Evolutionary conservation across 2,329 filamentous ascomycete species (phyloP).

Genomic region (Ilyonectria robusta): DNA sequence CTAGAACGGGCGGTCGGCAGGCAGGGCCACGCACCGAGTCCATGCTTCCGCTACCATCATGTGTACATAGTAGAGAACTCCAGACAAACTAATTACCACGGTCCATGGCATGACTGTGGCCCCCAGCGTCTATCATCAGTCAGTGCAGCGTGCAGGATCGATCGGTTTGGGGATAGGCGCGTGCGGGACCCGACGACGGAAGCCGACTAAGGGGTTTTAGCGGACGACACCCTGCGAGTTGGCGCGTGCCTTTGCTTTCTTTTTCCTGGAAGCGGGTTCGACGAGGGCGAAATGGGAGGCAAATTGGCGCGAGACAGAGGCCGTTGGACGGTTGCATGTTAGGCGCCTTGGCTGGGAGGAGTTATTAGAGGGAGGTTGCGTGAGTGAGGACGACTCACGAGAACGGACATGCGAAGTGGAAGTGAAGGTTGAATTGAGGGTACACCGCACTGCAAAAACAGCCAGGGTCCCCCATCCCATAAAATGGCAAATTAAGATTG

Average conservation of each 20-base stretch:
- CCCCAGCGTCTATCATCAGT: background rate
- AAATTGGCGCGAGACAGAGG: slow-evolving; percentile 9
- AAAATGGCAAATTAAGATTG: slow-evolving; percentile 46
- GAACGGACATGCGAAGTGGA: background rate
- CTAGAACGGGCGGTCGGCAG: background rate
- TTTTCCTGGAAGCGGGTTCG: background rate
- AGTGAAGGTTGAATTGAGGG: background rate
- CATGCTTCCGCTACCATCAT: background rate
- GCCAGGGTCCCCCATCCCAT: slow-evolving; percentile 34
- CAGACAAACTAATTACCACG: background rate
- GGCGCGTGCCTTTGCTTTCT: slow-evolving; percentile 18
- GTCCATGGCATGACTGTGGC: background rate
- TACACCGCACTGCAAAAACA: background rate
- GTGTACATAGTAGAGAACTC: background rate
- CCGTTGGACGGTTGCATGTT: slow-evolving; percentile 12
- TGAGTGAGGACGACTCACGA: background rate
- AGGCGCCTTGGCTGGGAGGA: slow-evolving; percentile 11
- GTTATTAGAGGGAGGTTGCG: slow-evolving; percentile 13
- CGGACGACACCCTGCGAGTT: background rate
- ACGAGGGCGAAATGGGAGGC: slow-evolving; percentile 8
- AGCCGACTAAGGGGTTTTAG: slow-evolving; percentile 7
- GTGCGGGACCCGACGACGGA: slow-evolving; percentile 9
- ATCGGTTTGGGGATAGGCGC: slow-evolving; percentile 13
- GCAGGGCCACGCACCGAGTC: background rate
- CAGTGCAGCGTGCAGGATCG: slow-evolving; percentile 11